phyloP scores from a whole-genome alignment of 2,329 filamentous ascomycete species.

The Cladophialophora chaetospira region DNA sequence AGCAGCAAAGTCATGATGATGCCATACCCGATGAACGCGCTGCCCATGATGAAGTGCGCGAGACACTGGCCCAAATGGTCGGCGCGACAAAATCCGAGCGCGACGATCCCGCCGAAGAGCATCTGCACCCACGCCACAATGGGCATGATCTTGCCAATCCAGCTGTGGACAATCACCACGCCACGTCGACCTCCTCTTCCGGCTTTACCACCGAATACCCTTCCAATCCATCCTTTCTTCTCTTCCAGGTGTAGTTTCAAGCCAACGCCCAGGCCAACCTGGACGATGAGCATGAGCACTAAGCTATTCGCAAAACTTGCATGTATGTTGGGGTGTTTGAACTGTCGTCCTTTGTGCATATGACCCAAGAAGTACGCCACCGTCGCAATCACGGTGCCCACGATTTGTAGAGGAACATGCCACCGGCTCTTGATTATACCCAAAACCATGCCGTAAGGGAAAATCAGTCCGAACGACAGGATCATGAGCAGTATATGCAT shows the following conservation, averaged over 20 bases:
- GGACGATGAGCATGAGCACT: constrained; percentile 75
- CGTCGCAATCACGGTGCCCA: constrained; percentile 74
- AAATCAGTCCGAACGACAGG: constrained; percentile 85
- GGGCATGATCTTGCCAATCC: constrained; percentile 86
- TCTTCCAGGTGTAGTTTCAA: constrained; percentile 85
- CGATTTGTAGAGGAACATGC: constrained; percentile 86
- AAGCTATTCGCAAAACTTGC: constrained; percentile 75
- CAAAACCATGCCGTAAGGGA: constrained; percentile 92
- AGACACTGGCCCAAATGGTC: constrained; percentile 91
- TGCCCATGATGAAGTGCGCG: constrained; percentile 98
- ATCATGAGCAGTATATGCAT: constrained; percentile 88
- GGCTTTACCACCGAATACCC: constrained; percentile 52
- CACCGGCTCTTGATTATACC: constrained; percentile 87
- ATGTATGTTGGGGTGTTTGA: constrained; percentile 74
- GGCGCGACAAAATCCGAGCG: constrained; percentile 86
- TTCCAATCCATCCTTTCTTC: constrained; percentile 68
- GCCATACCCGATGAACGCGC: constrained; percentile 92
- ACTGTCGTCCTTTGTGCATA: constrained; percentile 84
- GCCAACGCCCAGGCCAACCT: constrained; percentile 81
- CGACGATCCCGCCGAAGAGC: constrained; percentile 91
- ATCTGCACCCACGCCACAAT: constrained; percentile 89
- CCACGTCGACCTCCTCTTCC: constrained; percentile 55
- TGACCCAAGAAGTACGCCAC: constrained; percentile 91
- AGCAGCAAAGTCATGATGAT: constrained; percentile 83
- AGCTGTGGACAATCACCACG: constrained; percentile 72